Conservation (phyloP, 2,329 filamentous ascomycete species). For the Aspergillus sojae region DNA sequence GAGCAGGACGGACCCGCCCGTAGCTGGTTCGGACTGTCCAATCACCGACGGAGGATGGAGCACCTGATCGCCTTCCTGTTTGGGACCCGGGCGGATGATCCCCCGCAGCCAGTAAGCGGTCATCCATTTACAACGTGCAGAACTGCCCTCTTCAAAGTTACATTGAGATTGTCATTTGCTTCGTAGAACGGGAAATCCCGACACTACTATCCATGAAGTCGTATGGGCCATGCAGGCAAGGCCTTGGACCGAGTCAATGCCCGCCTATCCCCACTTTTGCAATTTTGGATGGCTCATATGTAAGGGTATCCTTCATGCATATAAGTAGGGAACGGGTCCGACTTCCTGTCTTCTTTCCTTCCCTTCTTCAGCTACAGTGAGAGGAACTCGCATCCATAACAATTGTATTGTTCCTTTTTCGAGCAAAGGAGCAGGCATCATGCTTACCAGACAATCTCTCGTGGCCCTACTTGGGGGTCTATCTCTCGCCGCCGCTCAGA, state of each 20-base stretch:
- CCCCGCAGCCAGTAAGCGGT: slow-evolving; percentile 15
- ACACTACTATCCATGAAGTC: background rate
- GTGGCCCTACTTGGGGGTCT: slow-evolving; percentile 26
- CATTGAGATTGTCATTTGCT: background rate
- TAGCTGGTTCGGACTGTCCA: background rate
- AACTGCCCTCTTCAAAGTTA: background rate
- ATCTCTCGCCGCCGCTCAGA: slow-evolving; percentile 24
- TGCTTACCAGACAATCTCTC: slow-evolving; percentile 24
- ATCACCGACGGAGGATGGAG: background rate
- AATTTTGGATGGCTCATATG: background rate
- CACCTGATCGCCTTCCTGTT: background rate
- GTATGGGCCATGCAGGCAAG: background rate
- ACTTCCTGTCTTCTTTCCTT: background rate
- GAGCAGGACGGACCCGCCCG: background rate
- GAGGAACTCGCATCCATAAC: background rate
- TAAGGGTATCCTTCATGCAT: background rate
- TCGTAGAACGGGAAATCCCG: background rate
- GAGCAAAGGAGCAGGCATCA: slow-evolving; percentile 3
- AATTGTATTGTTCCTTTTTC: background rate
- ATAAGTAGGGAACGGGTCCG: background rate
- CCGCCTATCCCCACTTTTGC: background rate
- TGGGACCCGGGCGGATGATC: background rate
- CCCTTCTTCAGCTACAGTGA: background rate
- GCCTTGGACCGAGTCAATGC: background rate
- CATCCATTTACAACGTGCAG: slow-evolving; percentile 20